A percentile compares a stretch with the other conserved stretches of the same genome.
Conservation (phyloP, 2,329 filamentous ascomycete genomes). For the Claviceps humidiphila region DNA sequence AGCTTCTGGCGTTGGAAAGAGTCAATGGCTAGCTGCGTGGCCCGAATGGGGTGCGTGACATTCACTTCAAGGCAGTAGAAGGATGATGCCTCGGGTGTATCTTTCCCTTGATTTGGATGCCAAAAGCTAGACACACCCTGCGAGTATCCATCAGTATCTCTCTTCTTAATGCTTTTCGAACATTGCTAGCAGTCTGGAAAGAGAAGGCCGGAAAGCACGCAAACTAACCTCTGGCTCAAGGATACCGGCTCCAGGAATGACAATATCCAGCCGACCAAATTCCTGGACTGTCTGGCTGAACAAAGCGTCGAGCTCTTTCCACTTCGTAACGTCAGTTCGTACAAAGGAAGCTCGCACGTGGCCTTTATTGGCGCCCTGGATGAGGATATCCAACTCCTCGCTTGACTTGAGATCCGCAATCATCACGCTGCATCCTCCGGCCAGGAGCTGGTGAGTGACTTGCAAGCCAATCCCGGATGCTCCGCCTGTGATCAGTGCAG, state of each 20-base stretch:
- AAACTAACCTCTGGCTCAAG: slow-evolving; percentile 1
- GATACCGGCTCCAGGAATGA: slow-evolving; percentile 3
- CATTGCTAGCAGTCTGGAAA: neutral
- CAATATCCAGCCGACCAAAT: slow-evolving; percentile 4
- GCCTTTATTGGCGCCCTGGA: neutral
- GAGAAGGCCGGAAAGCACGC: neutral
- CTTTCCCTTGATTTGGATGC: slow-evolving; percentile 1
- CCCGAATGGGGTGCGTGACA: slow-evolving; percentile 17
- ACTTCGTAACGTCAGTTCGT: slow-evolving; percentile 23
- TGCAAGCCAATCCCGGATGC: slow-evolving; percentile 20
- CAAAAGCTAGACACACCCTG: slow-evolving; percentile 4
- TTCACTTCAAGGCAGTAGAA: slow-evolving; percentile 15
- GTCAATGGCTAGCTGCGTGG: slow-evolving; percentile 18
- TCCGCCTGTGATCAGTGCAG: slow-evolving; percentile 5
- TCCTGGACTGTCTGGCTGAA: slow-evolving; percentile 14
- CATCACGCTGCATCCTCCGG: slow-evolving; percentile 22
- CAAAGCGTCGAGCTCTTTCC: slow-evolving; percentile 16
- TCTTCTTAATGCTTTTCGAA: no score
- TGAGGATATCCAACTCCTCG: slow-evolving; percentile 14
- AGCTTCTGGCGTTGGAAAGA: slow-evolving; percentile 11
- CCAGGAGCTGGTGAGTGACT: slow-evolving; percentile 21
- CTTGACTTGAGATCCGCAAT: slow-evolving; percentile 23
- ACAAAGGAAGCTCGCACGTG: slow-evolving; percentile 18
- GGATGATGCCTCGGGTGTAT: slow-evolving; percentile 2
- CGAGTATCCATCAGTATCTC: no score